A percentile compares a stretch with the other conserved stretches of the same genome.
These are phyloP conservation scores for Puya raimondii DNA, from an alignment of 176 grass and related monocot species.

Conservation along the genomic window DNA sequence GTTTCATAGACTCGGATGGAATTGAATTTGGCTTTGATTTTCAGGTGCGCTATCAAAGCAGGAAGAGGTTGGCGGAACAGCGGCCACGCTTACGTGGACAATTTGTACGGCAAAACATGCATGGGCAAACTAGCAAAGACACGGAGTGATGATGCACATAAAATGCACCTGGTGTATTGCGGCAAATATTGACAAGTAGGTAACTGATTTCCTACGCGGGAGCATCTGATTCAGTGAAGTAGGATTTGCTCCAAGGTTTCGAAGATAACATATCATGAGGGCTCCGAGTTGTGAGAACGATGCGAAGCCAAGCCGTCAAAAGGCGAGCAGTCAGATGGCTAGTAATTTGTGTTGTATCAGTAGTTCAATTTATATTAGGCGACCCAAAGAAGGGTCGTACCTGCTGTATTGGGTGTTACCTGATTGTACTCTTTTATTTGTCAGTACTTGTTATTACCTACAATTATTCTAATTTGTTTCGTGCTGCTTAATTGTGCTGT, in stretches of 20 bases:
- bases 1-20: slow-evolving; percentile 2
- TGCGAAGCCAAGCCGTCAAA: no score
- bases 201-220: slow-evolving; percentile 18
- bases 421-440: no score
- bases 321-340: slow-evolving; percentile 1
- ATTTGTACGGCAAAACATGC: slow-evolving; percentile 52
- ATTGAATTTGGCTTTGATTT: slow-evolving; percentile 26
- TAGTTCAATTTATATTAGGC: no score
- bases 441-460: no score
- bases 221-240: slow-evolving; percentile 3
- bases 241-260: background rate
- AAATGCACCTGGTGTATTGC: slow-evolving; percentile 1
- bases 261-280: background rate
- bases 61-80: slow-evolving; percentile 71
- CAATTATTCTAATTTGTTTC: no score
- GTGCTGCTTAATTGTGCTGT: no score
- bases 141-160: slow-evolving; percentile 42
- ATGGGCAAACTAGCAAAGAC: slow-evolving; percentile 30
- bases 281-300: slow-evolving; percentile 12
- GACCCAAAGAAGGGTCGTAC: no score
- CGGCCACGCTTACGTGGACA: slow-evolving; percentile 63
- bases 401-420: no score
- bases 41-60: slow-evolving; percentile 76
- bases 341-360: slow-evolving; percentile 1
- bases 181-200: slow-evolving; percentile 13